phyloP scores from a whole-genome alignment of 805 yeast genomes.

The Pichia cabralensis region DNA sequence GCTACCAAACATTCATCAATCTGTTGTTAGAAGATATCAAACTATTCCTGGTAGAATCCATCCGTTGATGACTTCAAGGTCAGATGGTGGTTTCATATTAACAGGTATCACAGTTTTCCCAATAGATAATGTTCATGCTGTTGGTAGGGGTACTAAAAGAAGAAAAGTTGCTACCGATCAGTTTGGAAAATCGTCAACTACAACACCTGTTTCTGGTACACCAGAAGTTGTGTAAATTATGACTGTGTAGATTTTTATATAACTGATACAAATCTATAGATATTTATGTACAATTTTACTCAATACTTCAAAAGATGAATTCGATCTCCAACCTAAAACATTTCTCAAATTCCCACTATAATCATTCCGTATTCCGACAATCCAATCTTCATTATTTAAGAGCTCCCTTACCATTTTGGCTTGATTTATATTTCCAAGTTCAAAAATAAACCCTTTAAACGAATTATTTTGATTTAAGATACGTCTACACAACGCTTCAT shows the following conservation, averaged over 20 bases:
- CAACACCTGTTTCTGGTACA: background rate
- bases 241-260: background rate
- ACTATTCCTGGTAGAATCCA: constrained; percentile 91
- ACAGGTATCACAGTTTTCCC: constrained; percentile 77
- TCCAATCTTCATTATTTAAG: constrained; percentile 8
- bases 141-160: constrained; percentile 52
- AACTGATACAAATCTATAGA: background rate
- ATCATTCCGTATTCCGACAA: constrained; percentile 47
- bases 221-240: constrained; percentile 1
- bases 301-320: constrained; percentile 8
- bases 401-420: constrained; percentile 22
- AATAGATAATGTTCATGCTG: constrained; percentile 49
- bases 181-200: constrained; percentile 1
- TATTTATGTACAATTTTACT: constrained; percentile 11
- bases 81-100: constrained; percentile 84
- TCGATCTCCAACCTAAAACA: constrained; percentile 48
- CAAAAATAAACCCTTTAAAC: constrained; percentile 61
- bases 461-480: constrained; percentile 30
- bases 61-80: constrained; percentile 88
- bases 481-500: constrained; percentile 34
- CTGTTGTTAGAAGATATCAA: constrained; percentile 79
- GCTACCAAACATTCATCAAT: constrained; percentile 76
- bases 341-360: constrained; percentile 44
- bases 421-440: constrained; percentile 59
- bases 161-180: constrained; percentile 22